Evolutionary conservation across 2,329 filamentous ascomycete genomes (phyloP).

Genomic region (Penicillium freii): DNA sequence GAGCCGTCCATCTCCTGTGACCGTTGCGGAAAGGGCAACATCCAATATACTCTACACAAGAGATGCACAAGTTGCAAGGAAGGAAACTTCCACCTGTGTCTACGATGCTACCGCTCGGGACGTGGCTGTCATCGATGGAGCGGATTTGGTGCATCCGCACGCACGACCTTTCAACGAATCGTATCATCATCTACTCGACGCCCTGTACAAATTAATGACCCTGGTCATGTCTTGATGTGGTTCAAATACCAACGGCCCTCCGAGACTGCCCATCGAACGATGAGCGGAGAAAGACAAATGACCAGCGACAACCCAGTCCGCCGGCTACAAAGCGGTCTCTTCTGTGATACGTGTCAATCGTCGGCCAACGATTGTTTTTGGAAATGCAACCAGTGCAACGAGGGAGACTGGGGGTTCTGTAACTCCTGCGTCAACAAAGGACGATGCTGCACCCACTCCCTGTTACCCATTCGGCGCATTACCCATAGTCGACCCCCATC

Average conservation of each 20-base stretch:
- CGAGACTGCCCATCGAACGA: conserved; percentile 24
- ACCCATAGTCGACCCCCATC: conserved; percentile 31
- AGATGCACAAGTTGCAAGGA: conserved; percentile 69
- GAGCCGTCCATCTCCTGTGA: conserved; percentile 75
- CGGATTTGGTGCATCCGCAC: conserved; percentile 75
- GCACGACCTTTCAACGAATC: conserved; percentile 62
- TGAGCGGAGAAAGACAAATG: conserved; percentile 48
- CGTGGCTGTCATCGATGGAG: conserved; percentile 84
- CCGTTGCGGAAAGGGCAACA: conserved; percentile 66
- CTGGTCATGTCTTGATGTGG: conserved; percentile 53
- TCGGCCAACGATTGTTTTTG: conserved; percentile 84
- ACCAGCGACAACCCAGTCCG: conserved; percentile 66
- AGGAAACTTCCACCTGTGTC: conserved; percentile 75
- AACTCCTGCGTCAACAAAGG: conserved; percentile 82
- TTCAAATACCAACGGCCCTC: conserved; percentile 35
- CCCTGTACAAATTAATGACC: conserved; percentile 11
- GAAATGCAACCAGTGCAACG: conserved; percentile 83
- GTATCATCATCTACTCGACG: conserved; percentile 32
- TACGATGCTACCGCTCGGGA: conserved; percentile 73
- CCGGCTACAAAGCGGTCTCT: conserved; percentile 74
- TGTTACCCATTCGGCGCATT: conserved; percentile 70
- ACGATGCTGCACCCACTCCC: conserved; percentile 73
- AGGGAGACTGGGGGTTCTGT: conserved; percentile 94
- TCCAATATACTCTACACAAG: conserved; percentile 85
- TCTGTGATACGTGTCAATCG: conserved; percentile 72